Base-by-base conservation (phyloP, 495 filamentous ascomycete genomes). In the Thozetella sp. region DNA sequence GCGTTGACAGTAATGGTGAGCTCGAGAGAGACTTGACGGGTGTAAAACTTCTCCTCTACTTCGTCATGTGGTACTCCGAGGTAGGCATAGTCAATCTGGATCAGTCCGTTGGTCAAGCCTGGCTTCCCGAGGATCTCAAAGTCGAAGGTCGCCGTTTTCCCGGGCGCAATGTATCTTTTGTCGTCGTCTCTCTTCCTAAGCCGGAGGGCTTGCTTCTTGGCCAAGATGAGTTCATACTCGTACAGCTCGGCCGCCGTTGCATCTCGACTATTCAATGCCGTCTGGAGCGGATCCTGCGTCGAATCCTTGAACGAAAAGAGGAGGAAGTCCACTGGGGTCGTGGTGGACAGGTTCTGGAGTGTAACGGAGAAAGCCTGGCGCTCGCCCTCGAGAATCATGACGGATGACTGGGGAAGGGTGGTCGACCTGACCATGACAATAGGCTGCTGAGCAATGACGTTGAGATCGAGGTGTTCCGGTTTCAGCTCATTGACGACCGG, bases 311-410 rank as follows among this genome's bases (percentile, higher is more conserved):
- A 96, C 0, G 91, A 93, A 58, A 97, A 90, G 22, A 93, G 79
- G 10, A 97, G 71, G 52, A 97, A 84, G 70, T 96, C 92, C n/a
- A 89, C 90, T 24, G 90, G 80, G 3, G 87, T 88, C 6, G 83
- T 80, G 6, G 68, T 58, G 1, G 93, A 96, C 13, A 85, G 74
- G 61, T 98, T 97, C 58, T 88, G 83, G 30, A 98, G 75, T 0
- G 92, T 95, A 43, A 97, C 83, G 1, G 82, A 87, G 61, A 98
- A 97, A 1, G 77, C 76, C 62, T 85, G 86, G 17, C 82, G 81
- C 72, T 98, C 93, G 15, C 93, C 93, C 73, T 97, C 93, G 15
- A 97, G 79, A 55, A 97, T 81, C 92, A 96, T 97, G 51, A 96
- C 77, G 26, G 94, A 92, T 17, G 90, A 90, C 67, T 97, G 93